Conservation (phyloP, 495 filamentous ascomycete genomes). For the Penicillium crystallinum region DNA sequence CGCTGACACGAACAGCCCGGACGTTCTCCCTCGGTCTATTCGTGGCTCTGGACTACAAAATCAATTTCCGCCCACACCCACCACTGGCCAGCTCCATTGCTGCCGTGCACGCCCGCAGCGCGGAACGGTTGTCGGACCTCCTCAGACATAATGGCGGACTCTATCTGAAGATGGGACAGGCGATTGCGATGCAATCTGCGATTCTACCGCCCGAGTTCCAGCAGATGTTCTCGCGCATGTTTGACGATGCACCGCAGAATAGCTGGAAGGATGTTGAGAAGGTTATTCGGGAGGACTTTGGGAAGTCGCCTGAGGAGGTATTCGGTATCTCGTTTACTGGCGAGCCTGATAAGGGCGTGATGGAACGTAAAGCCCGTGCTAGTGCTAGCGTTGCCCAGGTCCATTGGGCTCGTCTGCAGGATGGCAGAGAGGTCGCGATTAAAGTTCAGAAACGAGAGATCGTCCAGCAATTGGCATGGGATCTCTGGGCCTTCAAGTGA, state of each 20-base stretch:
- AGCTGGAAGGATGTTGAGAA: slow-evolving; percentile 81
- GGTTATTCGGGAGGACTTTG: slow-evolving; percentile 86
- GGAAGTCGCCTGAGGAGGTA: slow-evolving; percentile 73
- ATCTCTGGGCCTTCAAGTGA: slow-evolving; percentile 91
- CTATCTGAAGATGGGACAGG: slow-evolving; percentile 97
- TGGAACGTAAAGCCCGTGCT: slow-evolving; percentile 82
- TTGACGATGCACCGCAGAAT: slow-evolving; percentile 96
- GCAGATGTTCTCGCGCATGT: slow-evolving; percentile 92
- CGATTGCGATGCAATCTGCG: slow-evolving; percentile 96
- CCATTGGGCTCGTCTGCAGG: slow-evolving; percentile 80
- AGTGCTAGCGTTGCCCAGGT: slow-evolving; percentile 94
- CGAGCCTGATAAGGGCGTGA: slow-evolving; percentile 63
- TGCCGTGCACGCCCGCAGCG: slow-evolving; percentile 74
- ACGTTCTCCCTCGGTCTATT: slow-evolving; percentile 77
- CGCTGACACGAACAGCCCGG: slow-evolving; percentile 69
- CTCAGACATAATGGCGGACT: slow-evolving; percentile 83
- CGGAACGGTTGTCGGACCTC: slow-evolving; percentile 72
- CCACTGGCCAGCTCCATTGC: slow-evolving; percentile 59
- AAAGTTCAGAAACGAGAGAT: slow-evolving; percentile 98
- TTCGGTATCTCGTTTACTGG: slow-evolving; percentile 79
- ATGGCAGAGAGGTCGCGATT: slow-evolving; percentile 86
- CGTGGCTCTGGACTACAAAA: slow-evolving; percentile 88
- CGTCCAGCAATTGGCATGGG: slow-evolving; percentile 79
- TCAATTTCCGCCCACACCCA: slow-evolving; percentile 85
- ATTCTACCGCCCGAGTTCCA: slow-evolving; percentile 91